Percentiles rank a stretch among this genome's conserved stretches.
phyloP scores from a whole-genome alignment of 371 early-diverging fungal species.

The Cokeromyces recurvatus region DNA sequence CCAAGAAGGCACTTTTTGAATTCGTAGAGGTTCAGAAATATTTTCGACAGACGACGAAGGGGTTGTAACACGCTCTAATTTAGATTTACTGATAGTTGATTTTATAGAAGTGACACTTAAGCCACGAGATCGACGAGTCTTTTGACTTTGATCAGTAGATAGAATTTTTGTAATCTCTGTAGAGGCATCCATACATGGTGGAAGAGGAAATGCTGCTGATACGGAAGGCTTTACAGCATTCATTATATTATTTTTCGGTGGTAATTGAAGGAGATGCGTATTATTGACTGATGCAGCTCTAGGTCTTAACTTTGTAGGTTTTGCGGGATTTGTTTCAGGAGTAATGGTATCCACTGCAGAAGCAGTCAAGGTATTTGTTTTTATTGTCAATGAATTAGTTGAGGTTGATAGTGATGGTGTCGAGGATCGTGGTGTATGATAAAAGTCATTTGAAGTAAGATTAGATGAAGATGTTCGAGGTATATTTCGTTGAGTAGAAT shows the following conservation, averaged over 20 bases:
- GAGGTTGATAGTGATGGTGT: not conserved
- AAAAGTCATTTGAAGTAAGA: not conserved
- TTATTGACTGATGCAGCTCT: constrained; percentile 18
- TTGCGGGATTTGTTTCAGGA: not conserved
- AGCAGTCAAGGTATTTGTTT: not conserved
- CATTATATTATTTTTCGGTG: constrained; percentile 5
- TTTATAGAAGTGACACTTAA: constrained; percentile 29
- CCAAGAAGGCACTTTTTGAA: constrained; percentile 25
- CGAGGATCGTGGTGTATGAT: not conserved
- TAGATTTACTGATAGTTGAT: constrained; percentile 12
- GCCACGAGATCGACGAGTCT: constrained; percentile 24
- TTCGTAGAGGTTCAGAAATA: constrained; percentile 7
- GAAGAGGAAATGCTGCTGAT: constrained; percentile 2
- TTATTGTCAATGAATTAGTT: not conserved
- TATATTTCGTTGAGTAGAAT: no score
- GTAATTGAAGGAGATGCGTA: constrained; percentile 1
- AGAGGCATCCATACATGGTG: no score
- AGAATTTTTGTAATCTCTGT: no score
- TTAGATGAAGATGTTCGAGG: no score
- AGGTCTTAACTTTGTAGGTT: not conserved
- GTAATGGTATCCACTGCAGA: not conserved
- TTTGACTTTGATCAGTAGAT: no score
- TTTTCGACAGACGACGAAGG: constrained; percentile 5
- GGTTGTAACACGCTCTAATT: constrained; percentile 6
- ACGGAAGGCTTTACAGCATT: constrained; percentile 1